Percentiles rank a stretch among this genome's conserved stretches.
These are phyloP conservation scores for Bipolaris cookei DNA, from an alignment of 2,329 filamentous ascomycete species.

Conservation along the genomic window DNA sequence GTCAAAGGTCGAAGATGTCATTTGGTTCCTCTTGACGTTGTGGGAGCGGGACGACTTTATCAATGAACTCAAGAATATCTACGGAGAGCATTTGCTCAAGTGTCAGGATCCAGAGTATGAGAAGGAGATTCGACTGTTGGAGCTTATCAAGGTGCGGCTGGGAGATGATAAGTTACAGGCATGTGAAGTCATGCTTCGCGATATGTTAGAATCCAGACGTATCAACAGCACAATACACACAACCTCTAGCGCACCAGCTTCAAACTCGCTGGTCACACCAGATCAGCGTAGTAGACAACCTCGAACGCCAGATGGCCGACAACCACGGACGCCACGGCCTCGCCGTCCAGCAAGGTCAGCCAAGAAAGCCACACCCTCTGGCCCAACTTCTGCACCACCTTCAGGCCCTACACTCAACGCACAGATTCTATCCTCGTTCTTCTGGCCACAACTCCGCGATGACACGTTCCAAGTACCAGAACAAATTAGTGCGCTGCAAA, in stretches of 20 bases:
- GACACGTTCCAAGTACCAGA: conserved; percentile 71
- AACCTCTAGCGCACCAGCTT: conserved; percentile 18
- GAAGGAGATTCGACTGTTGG: conserved; percentile 80
- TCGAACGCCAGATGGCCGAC: conserved; percentile 29
- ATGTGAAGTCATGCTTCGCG: conserved; percentile 96
- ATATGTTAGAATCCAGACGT: conserved; percentile 81
- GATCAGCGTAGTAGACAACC: conserved; percentile 22
- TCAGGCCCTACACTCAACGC: conserved; percentile 65
- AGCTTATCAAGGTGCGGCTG: conserved; percentile 86
- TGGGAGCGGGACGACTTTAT: conserved; percentile 94
- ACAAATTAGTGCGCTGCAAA: conserved; percentile 66
- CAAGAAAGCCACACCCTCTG: conserved; percentile 20
- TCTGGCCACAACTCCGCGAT: conserved; percentile 84
- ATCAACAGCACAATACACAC: conserved; percentile 65
- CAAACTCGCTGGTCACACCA: conserved; percentile 26
- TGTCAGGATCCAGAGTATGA: conserved; percentile 70
- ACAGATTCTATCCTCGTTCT: conserved; percentile 88
- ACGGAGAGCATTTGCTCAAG: conserved; percentile 78
- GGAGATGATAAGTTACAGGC: conserved; percentile 86
- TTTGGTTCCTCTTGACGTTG: conserved; percentile 85
- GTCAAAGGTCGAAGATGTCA: conserved; percentile 86
- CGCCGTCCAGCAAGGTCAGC: conserved; percentile 28
- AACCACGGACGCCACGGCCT: conserved; percentile 34
- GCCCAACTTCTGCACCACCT: conserved; percentile 30
- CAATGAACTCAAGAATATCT: conserved; percentile 86